Conservation (phyloP, 257 asterid genomes). For the Scutellaria baicalensis region DNA sequence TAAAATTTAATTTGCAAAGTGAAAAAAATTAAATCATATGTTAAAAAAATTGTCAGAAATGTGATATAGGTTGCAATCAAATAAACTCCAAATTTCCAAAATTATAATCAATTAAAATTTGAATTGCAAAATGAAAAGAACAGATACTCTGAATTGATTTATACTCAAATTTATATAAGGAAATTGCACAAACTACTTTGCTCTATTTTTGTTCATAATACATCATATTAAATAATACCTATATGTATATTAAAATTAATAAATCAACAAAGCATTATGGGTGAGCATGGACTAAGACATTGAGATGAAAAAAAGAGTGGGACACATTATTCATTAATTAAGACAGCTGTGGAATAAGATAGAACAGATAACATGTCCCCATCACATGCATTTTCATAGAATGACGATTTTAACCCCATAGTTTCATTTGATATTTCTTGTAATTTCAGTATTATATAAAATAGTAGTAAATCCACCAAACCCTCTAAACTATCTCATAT, state of each 20-base stretch:
- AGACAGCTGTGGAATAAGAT: conserved; percentile 31
- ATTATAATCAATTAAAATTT: too few species aligned
- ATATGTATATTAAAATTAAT: background rate
- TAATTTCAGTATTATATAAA: too few species aligned
- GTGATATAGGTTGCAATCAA: too few species aligned
- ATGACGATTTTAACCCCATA: conserved; percentile 10
- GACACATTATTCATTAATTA: conserved; percentile 18
- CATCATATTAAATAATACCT: background rate
- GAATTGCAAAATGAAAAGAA: too few species aligned
- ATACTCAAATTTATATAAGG: background rate
- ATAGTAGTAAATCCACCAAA: too few species aligned
- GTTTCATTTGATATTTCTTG: background rate
- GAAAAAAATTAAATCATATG: too few species aligned
- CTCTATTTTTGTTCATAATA: background rate
- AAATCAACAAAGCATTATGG: background rate
- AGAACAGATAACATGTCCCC: conserved; percentile 22
- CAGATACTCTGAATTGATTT: too few species aligned
- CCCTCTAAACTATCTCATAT: too few species aligned
- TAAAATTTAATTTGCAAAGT: too few species aligned
- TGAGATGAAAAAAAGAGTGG: conserved; percentile 14
- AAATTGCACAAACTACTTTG: background rate
- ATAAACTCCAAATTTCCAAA: too few species aligned
- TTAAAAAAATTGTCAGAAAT: too few species aligned
- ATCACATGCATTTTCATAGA: conserved; percentile 13
- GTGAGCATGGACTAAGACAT: conserved; percentile 7